A percentile compares a stretch with the other conserved stretches of the same genome.
phyloP scores from a whole-genome alignment of 108 stramenopile genomes.

The Conticribra guillardii region DNA sequence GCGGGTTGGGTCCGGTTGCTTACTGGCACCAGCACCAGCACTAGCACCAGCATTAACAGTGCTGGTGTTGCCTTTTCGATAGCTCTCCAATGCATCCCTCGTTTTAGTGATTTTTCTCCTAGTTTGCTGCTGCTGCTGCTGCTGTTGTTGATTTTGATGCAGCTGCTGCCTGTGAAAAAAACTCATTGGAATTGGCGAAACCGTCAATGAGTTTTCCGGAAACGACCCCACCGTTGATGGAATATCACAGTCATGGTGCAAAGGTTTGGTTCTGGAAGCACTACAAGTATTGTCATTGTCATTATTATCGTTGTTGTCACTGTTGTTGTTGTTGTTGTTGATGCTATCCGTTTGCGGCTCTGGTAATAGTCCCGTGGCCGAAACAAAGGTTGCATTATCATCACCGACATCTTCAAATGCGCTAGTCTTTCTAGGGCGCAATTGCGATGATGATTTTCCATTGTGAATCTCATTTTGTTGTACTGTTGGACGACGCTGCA shows the following conservation, averaged over 20 bases:
- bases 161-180: no score
- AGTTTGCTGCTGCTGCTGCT: no score
- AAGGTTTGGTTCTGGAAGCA: no score
- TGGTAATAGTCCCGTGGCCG: slow-evolving; percentile 5
- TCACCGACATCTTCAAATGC: background rate
- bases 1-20: background rate
- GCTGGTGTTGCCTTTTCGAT: no score
- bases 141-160: no score
- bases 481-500: background rate
- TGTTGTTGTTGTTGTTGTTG: background rate
- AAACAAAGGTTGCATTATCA: slow-evolving; percentile 17
- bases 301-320: background rate
- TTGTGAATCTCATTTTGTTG: background rate
- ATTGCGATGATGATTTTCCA: background rate
- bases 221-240: no score
- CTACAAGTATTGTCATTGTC: background rate
- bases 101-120: slow-evolving; percentile 27
- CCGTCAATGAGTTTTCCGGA: no score
- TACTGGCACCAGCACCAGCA: no score
- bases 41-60: no score
- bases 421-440: background rate
- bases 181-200: no score
- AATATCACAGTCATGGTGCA: no score
- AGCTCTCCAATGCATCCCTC: slow-evolving; percentile 50
- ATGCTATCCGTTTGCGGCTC: background rate